Percentiles rank a stretch among this genome's conserved stretches.
Conservation (phyloP, 139 green algal genomes). For the Trebouxia sp. region DNA sequence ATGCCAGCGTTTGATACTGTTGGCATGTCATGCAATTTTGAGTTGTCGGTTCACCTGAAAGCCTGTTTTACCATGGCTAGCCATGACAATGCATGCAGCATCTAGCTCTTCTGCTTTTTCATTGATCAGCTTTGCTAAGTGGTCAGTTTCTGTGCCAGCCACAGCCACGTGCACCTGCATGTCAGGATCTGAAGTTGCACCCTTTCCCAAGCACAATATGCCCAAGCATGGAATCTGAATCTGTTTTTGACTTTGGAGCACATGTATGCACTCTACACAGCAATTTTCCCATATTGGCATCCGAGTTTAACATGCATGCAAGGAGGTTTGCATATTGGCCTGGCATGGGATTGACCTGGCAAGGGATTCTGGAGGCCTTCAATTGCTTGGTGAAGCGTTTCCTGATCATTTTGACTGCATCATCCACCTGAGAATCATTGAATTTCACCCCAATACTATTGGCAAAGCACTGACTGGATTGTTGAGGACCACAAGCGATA, state of each 20-base stretch:
- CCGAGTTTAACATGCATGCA: too few relatives aligned
- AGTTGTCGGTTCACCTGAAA: slow-evolving; percentile 9
- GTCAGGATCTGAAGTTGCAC: too few relatives aligned
- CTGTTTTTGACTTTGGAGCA: too few relatives aligned
- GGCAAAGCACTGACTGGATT: too few relatives aligned
- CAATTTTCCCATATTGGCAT: too few relatives aligned
- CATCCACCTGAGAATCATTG: neutral
- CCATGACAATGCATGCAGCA: slow-evolving; percentile 9
- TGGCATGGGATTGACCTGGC: neutral
- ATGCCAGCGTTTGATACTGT: too few relatives aligned
- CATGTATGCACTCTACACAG: too few relatives aligned
- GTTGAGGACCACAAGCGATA: too few relatives aligned
- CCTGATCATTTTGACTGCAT: neutral
- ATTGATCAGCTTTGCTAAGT: slow-evolving; percentile 15
- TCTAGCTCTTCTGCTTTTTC: slow-evolving; percentile 13
- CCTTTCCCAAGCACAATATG: too few relatives aligned
- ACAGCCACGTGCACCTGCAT: slow-evolving; percentile 12
- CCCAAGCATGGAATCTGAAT: too few relatives aligned
- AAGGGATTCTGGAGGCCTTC: neutral
- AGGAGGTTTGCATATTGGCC: too few relatives aligned
- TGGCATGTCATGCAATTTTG: neutral
- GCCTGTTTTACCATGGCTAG: slow-evolving; percentile 5
- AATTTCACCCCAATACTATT: too few relatives aligned
- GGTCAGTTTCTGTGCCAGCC: slow-evolving; percentile 9
- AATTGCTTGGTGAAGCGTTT: slow-evolving; percentile 8